Base-by-base conservation (phyloP, 495 filamentous ascomycete species). In the Schizothecium vesticola region DNA sequence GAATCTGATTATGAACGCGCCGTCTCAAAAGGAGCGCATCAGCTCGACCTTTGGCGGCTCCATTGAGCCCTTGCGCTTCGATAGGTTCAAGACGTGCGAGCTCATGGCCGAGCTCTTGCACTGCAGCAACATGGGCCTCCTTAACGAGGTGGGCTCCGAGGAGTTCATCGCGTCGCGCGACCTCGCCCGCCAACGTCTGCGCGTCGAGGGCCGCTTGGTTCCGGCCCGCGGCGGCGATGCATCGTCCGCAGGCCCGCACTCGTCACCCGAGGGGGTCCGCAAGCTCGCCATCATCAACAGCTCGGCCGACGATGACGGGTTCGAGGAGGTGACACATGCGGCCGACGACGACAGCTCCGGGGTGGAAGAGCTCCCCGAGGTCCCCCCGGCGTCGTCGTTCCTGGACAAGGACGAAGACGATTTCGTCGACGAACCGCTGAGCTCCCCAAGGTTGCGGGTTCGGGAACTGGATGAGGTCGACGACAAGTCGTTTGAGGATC, bases 21-120 rank as follows among this genome's bases (percentile, higher is more conserved):
- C 82, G 0, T 76, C 80, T 0, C 77, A 83, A 60, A 78, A 80
- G 67, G 74, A 79, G n/a, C 74, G 73, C 8, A 71, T 82, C 3
- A 71, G 76, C n/a, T 84, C 82, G 8, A 94, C 95, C 1, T 99
- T 94, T 82, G 94, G 94, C 33, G 86, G 86, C 61, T 90, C 88
- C 75, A 97, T 98, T 66, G 94, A 99, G 79, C 94, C 96, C 9
- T 82, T 99, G 21, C 96, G 95, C 2, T 99, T 99, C 73, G 95
- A 99, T 77, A 85, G 95, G 11, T 99, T 99, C 83, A 99, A 99
- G 83, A 97, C 95, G 0, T 99, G 96, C 75, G 95, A 99, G 78
- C 82, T 99, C 71, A 98, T 99, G 96, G 95, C 95, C 2, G 95
- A 99, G 74, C 82, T 99, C 58, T 80, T 99, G 36, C 95, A 99